A percentile compares a stretch with the other conserved stretches of the same genome.
Evolutionary conservation across 2,329 filamentous ascomycete species (phyloP).

Genomic region (Metarhizium brunneum): DNA sequence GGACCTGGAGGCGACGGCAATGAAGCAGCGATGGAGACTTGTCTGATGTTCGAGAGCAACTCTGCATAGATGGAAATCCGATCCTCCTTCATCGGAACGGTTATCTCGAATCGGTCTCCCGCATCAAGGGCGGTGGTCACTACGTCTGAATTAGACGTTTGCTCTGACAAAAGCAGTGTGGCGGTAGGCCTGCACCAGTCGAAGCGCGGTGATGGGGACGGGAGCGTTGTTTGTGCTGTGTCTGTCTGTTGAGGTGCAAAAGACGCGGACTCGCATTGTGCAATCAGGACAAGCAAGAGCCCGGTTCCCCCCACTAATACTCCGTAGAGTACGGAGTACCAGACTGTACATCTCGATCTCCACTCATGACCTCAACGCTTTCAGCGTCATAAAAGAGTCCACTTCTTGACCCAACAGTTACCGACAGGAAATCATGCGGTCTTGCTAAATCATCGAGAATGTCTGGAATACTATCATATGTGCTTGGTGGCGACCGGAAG

Average conservation of each 20-base stretch:
- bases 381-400: not conserved
- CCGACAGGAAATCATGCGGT: too few species aligned
- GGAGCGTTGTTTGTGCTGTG: not conserved
- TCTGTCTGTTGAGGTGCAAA: not conserved
- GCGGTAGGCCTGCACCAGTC: not conserved
- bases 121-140: not conserved
- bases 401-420: not conserved
- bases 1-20: slow-evolving; percentile 33
- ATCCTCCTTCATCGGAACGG: not conserved
- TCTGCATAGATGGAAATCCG: slow-evolving; percentile 50
- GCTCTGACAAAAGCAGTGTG: not conserved
- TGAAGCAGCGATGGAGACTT: slow-evolving; percentile 49
- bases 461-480: slow-evolving; percentile 25
- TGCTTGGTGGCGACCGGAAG: slow-evolving; percentile 16
- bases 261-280: too few species aligned
- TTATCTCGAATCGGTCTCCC: not conserved
- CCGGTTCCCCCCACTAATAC: not conserved
- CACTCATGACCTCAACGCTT: slow-evolving; percentile 2
- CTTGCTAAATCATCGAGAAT: slow-evolving; percentile 12
- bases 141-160: not conserved
- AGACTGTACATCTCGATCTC: not conserved
- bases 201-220: too few species aligned
- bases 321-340: not conserved
- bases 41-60: slow-evolving; percentile 53
- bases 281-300: too few species aligned